Evolutionary conservation across 2,329 filamentous ascomycete species (phyloP), one percentile per base, ranked within the genome.

Genomic region (Epicoccum nigrum): DNA sequence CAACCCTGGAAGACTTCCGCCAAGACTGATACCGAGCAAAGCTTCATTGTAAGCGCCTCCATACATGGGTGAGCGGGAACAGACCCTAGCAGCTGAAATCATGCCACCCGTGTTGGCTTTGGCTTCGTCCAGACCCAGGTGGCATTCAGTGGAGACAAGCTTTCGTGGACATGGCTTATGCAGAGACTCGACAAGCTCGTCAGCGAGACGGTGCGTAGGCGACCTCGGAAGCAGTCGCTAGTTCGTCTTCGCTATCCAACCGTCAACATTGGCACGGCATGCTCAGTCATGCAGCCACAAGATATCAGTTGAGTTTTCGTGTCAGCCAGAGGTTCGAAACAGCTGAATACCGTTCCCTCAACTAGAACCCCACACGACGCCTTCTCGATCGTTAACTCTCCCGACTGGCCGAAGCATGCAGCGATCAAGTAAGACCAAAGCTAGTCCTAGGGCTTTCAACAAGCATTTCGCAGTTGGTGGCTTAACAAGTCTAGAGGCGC

Each of bases 91-190:
- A 30, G 31, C 23, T 16, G 32, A 28, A 35, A 11, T 28, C 17
- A n/a, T 20, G 32, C 21, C 42, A 37, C 16, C 15, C 17, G 16
- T 32, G 9, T 25, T 16, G 16, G 25, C n/a, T 13, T 7, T 15
- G n/a, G 21, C 15, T 12, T 11, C 34, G 42, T 45, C 42, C 7
- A 25, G 21, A 30, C 21, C 20, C 4, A 6, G 12, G 11, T 12
- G 13, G 31, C 21, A 20, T 15, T 2, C 11, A 9, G 7, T 30
- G 23, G 15, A 20, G 5, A 44, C 32, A 45, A 45, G 42, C 42
- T 20, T 11, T n/a, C 23, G 27, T 35, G 21, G 32, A 45, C 42
- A 35, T 45, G 32, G 42, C 42, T 30, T 35, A 45, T 23, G 13
- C 23, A 15, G 17, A 19, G 15, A n/a, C 31, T 20, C 17, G n/a